These are phyloP conservation scores for Bruguiera gymnorhiza DNA, from an alignment of 345 rosid species.

Conservation along the genomic window DNA sequence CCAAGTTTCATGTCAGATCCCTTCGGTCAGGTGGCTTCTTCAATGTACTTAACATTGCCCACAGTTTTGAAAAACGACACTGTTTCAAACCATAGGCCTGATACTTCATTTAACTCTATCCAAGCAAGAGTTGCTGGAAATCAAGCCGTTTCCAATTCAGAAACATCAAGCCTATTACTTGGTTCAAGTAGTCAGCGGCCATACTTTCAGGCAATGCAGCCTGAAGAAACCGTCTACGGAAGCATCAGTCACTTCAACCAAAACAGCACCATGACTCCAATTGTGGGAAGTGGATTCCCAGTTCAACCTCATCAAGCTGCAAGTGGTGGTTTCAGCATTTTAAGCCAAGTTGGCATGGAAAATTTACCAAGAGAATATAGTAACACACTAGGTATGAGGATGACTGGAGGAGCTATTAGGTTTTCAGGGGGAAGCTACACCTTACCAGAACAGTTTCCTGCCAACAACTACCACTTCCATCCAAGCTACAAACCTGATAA, in stretches of 20 bases:
- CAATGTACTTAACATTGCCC: constrained; percentile 37
- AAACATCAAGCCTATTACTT: constrained; percentile 21
- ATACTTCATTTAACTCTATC: constrained; percentile 25
- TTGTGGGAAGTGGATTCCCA: constrained; percentile 34
- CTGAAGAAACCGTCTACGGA: constrained; percentile 30
- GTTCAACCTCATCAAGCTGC: constrained; percentile 30
- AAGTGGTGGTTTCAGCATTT: constrained; percentile 21
- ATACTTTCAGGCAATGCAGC: constrained; percentile 30
- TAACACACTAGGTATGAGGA: constrained; percentile 23
- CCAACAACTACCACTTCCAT: constrained; percentile 28
- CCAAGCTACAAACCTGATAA: constrained; percentile 27
- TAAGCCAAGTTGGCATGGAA: constrained; percentile 28
- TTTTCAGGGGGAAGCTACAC: constrained; percentile 27
- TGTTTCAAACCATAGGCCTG: constrained; percentile 24
- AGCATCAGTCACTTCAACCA: constrained; percentile 18
- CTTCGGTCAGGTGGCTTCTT: constrained; percentile 28
- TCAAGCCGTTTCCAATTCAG: constrained; percentile 14
- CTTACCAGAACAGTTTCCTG: constrained; percentile 29
- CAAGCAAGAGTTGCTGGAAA: constrained; percentile 30
- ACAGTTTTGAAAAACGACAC: constrained; percentile 17
- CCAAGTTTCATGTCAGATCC: constrained; percentile 24
- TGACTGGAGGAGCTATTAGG: constrained; percentile 40
- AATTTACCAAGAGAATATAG: constrained; percentile 22
- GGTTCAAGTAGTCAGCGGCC: constrained; percentile 32
- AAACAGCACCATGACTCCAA: constrained; percentile 14